Conservation (phyloP, 2,329 filamentous ascomycete genomes). For the Eutypella sp. region DNA sequence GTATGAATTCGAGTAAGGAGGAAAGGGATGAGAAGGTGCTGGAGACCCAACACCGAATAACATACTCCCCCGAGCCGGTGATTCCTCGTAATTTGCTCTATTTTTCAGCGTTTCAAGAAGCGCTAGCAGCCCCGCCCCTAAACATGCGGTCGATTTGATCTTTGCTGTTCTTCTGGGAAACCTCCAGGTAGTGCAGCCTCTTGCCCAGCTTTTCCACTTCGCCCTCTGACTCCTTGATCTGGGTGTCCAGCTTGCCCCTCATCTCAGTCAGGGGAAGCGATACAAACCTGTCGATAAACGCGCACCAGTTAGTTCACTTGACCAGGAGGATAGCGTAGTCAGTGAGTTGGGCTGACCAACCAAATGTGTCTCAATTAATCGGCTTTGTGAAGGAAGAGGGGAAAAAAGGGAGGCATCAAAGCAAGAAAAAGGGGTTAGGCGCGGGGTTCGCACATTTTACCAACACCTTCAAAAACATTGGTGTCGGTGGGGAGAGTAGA, state of each 20-base stretch:
- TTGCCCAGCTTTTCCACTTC: constrained; percentile 81
- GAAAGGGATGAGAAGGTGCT: neutral
- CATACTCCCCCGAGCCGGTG: no score
- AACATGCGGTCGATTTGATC: constrained; percentile 89
- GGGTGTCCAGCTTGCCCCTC: constrained; percentile 68
- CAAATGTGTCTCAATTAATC: no score
- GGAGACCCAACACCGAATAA: no score
- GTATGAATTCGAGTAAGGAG: no score
- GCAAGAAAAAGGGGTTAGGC: neutral
- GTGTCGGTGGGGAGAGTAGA: constrained; percentile 69
- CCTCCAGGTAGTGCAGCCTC: constrained; percentile 88
- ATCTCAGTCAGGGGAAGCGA: constrained; percentile 68
- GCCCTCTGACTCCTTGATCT: constrained; percentile 68
- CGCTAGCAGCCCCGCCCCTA: constrained; percentile 36
- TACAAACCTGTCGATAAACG: constrained; percentile 68
- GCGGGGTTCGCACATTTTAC: constrained; percentile 74
- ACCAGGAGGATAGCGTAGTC: no score
- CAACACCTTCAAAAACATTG: constrained; percentile 87
- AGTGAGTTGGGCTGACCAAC: no score
- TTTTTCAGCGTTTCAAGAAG: constrained; percentile 20
- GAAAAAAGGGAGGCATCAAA: constrained; percentile 2
- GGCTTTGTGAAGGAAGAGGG: constrained; percentile 2
- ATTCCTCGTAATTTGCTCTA: neutral
- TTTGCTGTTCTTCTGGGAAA: constrained; percentile 89
- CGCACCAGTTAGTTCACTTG: constrained; percentile 1